phyloP scores from a whole-genome alignment of 1,284 basidiomycete genomes.

The Leccinum discolor region DNA sequence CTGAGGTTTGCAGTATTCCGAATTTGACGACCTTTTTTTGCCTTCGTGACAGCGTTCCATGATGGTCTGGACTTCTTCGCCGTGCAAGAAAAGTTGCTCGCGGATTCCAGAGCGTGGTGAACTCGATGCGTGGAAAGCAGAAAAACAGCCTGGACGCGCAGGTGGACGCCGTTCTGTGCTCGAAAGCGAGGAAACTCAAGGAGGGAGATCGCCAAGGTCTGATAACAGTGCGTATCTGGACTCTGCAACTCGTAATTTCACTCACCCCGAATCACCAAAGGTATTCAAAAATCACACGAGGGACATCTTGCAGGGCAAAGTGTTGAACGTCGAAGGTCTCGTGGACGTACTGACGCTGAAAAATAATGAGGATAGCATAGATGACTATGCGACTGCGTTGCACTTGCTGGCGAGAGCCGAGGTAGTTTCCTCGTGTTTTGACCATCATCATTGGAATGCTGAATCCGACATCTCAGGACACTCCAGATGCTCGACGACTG shows the following conservation, averaged over 20 bases:
- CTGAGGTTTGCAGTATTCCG: not conserved
- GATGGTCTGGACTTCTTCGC: conserved; percentile 75
- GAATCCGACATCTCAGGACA: conserved; percentile 40
- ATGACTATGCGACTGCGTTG: conserved; percentile 66
- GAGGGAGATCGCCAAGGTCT: conserved; percentile 42
- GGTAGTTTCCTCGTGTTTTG: conserved; percentile 37
- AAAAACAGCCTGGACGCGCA: conserved; percentile 69
- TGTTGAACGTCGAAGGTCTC: conserved; percentile 66
- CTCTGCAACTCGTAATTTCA: not conserved
- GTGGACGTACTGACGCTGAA: conserved; percentile 75
- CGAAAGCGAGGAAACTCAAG: conserved; percentile 50
- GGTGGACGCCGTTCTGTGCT: conserved; percentile 59
- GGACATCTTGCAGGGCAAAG: conserved; percentile 67
- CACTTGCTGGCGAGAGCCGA: conserved; percentile 57
- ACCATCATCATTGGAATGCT: not conserved
- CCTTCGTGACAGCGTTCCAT: conserved; percentile 56
- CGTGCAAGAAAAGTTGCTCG: conserved; percentile 64
- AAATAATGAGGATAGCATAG: conserved; percentile 56
- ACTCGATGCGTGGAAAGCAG: conserved; percentile 53
- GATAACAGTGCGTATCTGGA: conserved; percentile 39
- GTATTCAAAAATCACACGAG: conserved; percentile 67
- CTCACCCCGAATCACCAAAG: conserved; percentile 31
- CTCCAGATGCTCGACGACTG: conserved; percentile 69
- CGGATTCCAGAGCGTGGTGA: conserved; percentile 55
- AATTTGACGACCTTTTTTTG: conserved; percentile 2